Percentiles rank a stretch among this genome's conserved stretches.
Evolutionary conservation across 305 asterid species (phyloP).

Genomic region (Fraxinus latifolia): DNA sequence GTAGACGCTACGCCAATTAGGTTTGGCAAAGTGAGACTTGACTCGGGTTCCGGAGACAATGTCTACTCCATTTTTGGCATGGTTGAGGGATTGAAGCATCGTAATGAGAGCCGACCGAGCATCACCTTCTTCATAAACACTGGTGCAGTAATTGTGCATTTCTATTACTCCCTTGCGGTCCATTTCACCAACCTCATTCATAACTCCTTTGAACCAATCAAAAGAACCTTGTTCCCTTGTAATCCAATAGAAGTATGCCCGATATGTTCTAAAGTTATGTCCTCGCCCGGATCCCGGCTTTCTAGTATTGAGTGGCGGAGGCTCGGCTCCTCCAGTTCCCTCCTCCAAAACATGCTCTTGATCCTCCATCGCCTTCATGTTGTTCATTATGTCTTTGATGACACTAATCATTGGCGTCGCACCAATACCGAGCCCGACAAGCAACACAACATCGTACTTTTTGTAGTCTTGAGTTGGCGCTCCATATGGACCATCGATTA

Average conservation of each 20-base stretch:
- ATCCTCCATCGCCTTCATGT: constrained; percentile 52
- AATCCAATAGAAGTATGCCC: constrained; percentile 88
- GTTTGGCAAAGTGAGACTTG: constrained; percentile 81
- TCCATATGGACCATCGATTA: constrained; percentile 83
- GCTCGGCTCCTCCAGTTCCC: constrained; percentile 22
- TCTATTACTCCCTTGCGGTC: constrained; percentile 68
- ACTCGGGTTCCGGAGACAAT: constrained; percentile 77
- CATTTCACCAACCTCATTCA: constrained; percentile 74
- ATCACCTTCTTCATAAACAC: constrained; percentile 84
- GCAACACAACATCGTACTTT: constrained; percentile 61
- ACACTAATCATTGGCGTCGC: constrained; percentile 92
- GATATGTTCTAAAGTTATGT: constrained; percentile 46
- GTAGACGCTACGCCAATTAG: constrained; percentile 79
- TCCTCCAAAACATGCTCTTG: constrained; percentile 38
- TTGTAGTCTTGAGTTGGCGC: constrained; percentile 92
- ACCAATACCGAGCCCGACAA: constrained; percentile 80
- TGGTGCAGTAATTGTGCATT: constrained; percentile 85
- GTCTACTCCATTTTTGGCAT: constrained; percentile 78
- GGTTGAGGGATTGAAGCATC: constrained; percentile 74
- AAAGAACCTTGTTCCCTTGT: constrained; percentile 84
- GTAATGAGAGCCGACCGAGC: constrained; percentile 81
- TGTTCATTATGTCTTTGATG: constrained; percentile 74
- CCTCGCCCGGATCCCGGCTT: constrained; percentile 32
- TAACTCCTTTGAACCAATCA: constrained; percentile 86
- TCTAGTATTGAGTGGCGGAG: constrained; percentile 18